A percentile compares a stretch with the other conserved stretches of the same genome.
These are phyloP conservation scores for Rhytidhysteron rufulum DNA, from an alignment of 2,329 filamentous ascomycete species.

Conservation along the genomic window DNA sequence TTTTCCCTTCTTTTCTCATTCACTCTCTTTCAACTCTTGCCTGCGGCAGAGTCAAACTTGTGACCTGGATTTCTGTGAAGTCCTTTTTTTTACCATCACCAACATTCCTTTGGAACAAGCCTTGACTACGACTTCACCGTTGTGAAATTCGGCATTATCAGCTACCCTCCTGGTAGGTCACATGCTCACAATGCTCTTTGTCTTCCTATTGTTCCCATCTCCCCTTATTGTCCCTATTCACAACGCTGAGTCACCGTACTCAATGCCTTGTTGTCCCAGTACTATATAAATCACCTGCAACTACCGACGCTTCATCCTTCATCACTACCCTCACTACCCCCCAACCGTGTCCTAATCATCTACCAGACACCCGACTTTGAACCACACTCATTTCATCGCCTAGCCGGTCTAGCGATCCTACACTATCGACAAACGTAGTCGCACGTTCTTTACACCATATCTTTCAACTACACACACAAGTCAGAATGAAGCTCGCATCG, in stretches of 20 bases:
- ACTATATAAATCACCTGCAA: neutral
- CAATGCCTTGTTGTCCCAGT: neutral
- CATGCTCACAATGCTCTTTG: neutral
- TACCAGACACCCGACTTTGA: neutral
- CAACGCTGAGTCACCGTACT: too few relatives aligned
- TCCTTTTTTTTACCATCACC: slow-evolving; percentile 2
- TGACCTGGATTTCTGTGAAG: slow-evolving; percentile 11
- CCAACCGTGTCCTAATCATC: slow-evolving; percentile 1
- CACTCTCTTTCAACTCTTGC: slow-evolving; percentile 23
- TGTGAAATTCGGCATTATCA: neutral
- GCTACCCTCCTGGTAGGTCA: neutral
- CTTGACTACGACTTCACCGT: neutral
- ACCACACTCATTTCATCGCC: slow-evolving; percentile 19
- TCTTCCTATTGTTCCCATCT: neutral
- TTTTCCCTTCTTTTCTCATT: slow-evolving; percentile 16
- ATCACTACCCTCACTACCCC: neutral
- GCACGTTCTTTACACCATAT: slow-evolving; percentile 13
- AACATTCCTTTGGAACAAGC: slow-evolving; percentile 22
- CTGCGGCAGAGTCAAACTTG: slow-evolving; percentile 27
- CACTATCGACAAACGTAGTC: slow-evolving; percentile 12
- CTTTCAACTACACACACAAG: slow-evolving; percentile 10
- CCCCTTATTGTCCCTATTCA: neutral
- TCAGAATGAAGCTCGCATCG: slow-evolving; percentile 45
- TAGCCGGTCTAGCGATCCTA: slow-evolving; percentile 37
- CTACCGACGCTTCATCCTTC: neutral